Base-by-base conservation (phyloP, 768 basidiomycete genomes). In the Zangia roseola region DNA sequence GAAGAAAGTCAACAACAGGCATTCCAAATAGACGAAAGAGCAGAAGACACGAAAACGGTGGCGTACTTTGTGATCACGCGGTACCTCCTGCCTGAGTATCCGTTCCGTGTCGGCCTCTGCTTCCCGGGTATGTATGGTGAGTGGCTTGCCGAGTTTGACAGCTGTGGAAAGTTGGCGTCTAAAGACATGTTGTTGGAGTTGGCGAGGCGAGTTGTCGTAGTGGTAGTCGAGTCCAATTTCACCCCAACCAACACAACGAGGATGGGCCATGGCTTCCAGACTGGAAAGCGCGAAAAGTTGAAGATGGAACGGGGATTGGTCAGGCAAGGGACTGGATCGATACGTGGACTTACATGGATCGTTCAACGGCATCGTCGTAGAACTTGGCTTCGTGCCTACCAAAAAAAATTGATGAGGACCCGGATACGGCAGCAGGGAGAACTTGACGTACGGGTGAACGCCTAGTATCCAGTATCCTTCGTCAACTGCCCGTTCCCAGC, bases 151-250 rank as follows among this genome's bases (percentile, higher is more conserved):
- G 1, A 90, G 74, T 16, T 70, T 67, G 6, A 93, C 77, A 0
- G 91, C 90, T 1, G 77, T 77, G 14, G 72, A 71, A 6, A 93
- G 77, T 63, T 94, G 91, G 9, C 84, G 72, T 2, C 68, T 63
- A 42, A 94, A 84, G 10, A 91, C 81, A 0, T 69, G 69, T 45
- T 76, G 82, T 58, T 94, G 91, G 2, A 83, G 58, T 0, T 79
- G 76, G 10, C 84, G 80, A 0, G 89, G 87, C 0, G 88, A 88
- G 53, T 82, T 76, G 66, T 88, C 81, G 64, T 92, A 90, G 63
- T 91, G 88, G 57, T 89, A 91, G 53, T 93, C 91, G 12, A 91
- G 76, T 0, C 91, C 90, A 47, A 92, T 92, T 60, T 94, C 91
- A 1, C 91, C 91, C 84, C 86, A 88, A 4, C 89, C 88, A 7